Evolutionary conservation across 2,329 filamentous ascomycete species (phyloP).

Genomic region (Neonectria sp.): DNA sequence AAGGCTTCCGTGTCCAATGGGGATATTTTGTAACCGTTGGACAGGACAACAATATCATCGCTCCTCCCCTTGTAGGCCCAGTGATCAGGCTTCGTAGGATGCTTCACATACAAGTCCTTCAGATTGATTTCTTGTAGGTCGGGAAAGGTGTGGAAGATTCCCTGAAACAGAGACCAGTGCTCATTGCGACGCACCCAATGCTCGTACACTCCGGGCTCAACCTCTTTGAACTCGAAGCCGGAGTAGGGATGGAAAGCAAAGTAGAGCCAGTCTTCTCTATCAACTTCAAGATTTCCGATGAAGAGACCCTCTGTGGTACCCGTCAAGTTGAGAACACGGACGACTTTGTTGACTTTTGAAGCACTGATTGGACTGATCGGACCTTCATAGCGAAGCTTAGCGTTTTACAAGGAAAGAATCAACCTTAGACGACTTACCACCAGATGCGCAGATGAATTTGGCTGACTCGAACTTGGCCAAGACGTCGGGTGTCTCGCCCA

Average conservation of each 20-base stretch:
- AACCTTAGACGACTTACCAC: constrained; percentile 34
- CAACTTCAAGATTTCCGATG: constrained; percentile 50
- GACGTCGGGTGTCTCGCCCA: constrained; percentile 50
- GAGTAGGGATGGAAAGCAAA: constrained; percentile 53
- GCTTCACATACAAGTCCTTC: constrained; percentile 49
- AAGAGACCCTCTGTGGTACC: constrained; percentile 54
- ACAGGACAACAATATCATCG: constrained; percentile 50
- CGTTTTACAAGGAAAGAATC: neutral
- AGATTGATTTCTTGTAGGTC: constrained; percentile 46
- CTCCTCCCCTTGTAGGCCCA: constrained; percentile 51
- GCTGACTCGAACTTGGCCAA: constrained; percentile 50
- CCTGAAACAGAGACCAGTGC: constrained; percentile 48
- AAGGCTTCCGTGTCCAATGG: constrained; percentile 49
- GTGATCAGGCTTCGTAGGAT: constrained; percentile 46
- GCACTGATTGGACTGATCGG: constrained; percentile 50
- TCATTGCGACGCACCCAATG: constrained; percentile 53
- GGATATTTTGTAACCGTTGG: constrained; percentile 52
- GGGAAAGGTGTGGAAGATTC: constrained; percentile 53
- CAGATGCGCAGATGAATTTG: constrained; percentile 57
- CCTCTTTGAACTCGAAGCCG: constrained; percentile 53
- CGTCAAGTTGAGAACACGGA: constrained; percentile 52
- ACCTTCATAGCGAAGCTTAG: constrained; percentile 3
- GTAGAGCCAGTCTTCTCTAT: constrained; percentile 50
- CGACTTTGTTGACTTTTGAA: constrained; percentile 50
- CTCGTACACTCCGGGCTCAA: constrained; percentile 49